Percentiles rank a stretch among this genome's conserved stretches.
Conservation (phyloP, 352 stramenopile species). For the Pythium dissotocum region DNA sequence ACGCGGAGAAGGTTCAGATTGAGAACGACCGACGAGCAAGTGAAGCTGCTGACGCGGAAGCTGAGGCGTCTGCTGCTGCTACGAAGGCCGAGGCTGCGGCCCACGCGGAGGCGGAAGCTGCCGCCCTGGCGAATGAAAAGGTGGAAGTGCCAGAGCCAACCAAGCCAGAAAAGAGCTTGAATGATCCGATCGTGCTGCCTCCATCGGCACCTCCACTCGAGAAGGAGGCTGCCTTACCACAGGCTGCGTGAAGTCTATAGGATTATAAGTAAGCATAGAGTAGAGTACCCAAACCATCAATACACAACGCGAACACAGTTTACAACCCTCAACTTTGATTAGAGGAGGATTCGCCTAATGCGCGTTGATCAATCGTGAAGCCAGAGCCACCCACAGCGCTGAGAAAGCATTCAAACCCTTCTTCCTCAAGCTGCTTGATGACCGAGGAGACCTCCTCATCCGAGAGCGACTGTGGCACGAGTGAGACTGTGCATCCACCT, state of each 20-base stretch:
- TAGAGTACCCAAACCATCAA: background rate
- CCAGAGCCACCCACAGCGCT: constrained; percentile 26
- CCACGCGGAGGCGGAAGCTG: background rate
- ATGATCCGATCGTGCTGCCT: background rate
- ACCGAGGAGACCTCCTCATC: constrained; percentile 44
- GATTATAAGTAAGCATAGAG: constrained; percentile 1
- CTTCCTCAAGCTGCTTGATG: constrained; percentile 42
- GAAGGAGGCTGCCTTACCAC: background rate
- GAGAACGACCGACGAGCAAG: constrained; percentile 22
- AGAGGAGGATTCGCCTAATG: background rate
- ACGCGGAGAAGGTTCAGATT: constrained; percentile 11
- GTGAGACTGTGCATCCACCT: constrained; percentile 87
- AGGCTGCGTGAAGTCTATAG: background rate
- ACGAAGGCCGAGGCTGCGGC: background rate
- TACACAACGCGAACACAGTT: background rate
- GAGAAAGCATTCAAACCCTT: constrained; percentile 28
- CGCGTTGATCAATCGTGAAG: constrained; percentile 21
- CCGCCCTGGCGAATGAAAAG: background rate
- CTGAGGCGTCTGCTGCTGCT: background rate
- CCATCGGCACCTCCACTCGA: background rate
- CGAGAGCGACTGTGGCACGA: constrained; percentile 55
- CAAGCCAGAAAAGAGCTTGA: background rate
- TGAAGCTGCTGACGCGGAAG: background rate
- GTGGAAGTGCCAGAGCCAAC: background rate
- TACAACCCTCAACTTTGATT: background rate